Evolutionary conservation across 1,284 basidiomycete genomes (phyloP).

Genomic region (Schizophyllum amplum): DNA sequence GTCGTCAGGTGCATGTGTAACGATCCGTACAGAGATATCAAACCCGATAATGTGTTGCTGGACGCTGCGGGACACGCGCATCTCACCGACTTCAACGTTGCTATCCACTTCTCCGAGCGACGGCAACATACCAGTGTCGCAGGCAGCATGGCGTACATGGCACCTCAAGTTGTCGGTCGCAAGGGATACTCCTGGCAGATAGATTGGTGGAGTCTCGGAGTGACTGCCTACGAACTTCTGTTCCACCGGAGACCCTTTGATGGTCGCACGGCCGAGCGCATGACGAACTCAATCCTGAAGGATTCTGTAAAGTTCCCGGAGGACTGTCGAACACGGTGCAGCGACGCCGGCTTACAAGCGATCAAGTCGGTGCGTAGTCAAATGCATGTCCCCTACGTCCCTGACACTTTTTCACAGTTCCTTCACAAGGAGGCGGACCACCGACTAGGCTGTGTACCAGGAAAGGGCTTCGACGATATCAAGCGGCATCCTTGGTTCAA

Average conservation of each 20-base stretch:
- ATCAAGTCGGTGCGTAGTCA: constrained; percentile 39
- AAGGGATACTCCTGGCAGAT: constrained; percentile 83
- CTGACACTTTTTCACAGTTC: constrained; percentile 42
- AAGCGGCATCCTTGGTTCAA: constrained; percentile 83
- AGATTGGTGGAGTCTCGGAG: constrained; percentile 94
- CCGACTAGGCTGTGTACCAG: constrained; percentile 75
- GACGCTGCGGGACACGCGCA: constrained; percentile 92
- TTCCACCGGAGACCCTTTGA: constrained; percentile 88
- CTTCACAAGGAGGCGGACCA: constrained; percentile 77
- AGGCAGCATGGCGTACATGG: constrained; percentile 99
- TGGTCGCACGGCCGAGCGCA: constrained; percentile 76
- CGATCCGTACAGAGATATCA: constrained; percentile 66
- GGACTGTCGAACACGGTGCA: constrained; percentile 36
- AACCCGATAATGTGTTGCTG: constrained; percentile 94
- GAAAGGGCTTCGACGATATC: constrained; percentile 66
- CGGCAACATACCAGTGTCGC: constrained; percentile 87
- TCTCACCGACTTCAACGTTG: constrained; percentile 97
- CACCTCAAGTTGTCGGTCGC: constrained; percentile 78
- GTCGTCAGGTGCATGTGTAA: constrained; percentile 21
- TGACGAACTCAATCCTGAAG: constrained; percentile 75
- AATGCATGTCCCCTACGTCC: constrained; percentile 8
- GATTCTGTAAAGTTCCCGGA: constrained; percentile 61
- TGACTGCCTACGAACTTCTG: constrained; percentile 84
- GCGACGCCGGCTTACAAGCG: constrained; percentile 32
- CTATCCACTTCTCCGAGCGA: constrained; percentile 90